Evolutionary conservation across 805 yeast species (phyloP).

Genomic region (Wickerhamiella sergipiensis): DNA sequence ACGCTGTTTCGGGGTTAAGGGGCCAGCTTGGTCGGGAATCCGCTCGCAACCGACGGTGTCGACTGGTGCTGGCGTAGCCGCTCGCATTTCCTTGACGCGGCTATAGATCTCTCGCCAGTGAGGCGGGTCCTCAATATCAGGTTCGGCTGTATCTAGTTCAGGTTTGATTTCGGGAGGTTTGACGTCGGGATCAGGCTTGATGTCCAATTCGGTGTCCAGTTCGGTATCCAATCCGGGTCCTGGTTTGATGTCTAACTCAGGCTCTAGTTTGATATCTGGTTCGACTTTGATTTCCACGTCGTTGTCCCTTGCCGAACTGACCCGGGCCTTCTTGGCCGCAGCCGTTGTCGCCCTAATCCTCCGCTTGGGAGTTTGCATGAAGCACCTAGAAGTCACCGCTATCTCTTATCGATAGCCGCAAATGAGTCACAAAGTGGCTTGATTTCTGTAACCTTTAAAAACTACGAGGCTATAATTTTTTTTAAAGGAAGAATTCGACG

Average conservation of each 20-base stretch:
- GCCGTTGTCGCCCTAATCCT: background rate
- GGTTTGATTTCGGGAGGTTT: background rate
- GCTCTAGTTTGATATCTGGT: too few species aligned
- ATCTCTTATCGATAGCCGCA: background rate
- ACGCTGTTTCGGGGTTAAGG: conserved; percentile 22
- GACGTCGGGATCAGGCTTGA: too few species aligned
- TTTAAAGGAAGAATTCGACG: too few species aligned
- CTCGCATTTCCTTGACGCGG: conserved; percentile 48
- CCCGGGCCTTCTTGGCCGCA: background rate
- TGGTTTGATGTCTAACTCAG: too few species aligned
- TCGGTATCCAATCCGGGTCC: background rate
- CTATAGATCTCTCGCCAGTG: conserved; percentile 20
- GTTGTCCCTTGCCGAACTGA: too few species aligned
- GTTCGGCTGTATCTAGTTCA: too few species aligned
- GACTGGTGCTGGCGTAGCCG: conserved; percentile 61
- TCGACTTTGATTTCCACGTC: background rate
- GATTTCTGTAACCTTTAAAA: too few species aligned
- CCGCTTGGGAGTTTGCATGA: conserved; percentile 2
- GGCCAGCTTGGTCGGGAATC: conserved; percentile 28
- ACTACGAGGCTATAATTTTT: too few species aligned
- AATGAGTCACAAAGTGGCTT: background rate
- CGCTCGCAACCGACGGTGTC: conserved; percentile 78
- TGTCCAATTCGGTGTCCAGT: too few species aligned
- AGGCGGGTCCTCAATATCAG: conserved; percentile 12
- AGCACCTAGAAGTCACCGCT: background rate